Conservation (phyloP, 768 basidiomycete species). For the Rhizopogon vesiculosus region DNA sequence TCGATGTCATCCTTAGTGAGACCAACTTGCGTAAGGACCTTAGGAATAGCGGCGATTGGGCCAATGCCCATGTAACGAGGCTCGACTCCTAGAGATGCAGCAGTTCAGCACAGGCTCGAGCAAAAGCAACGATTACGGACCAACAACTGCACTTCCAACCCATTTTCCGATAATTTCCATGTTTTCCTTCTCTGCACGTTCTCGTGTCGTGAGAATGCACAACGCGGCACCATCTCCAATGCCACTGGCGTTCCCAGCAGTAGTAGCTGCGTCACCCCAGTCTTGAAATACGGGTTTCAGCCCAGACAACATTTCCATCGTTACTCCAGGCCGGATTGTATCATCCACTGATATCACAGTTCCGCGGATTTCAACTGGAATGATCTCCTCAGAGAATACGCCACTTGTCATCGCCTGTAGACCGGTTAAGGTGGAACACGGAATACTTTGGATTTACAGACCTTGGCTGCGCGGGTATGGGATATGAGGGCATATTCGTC, state of each 20-base stretch:
- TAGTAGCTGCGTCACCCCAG: slow-evolving; percentile 68
- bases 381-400: slow-evolving; percentile 82
- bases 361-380: slow-evolving; percentile 78
- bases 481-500: slow-evolving; percentile 89
- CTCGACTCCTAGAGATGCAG: slow-evolving; percentile 52
- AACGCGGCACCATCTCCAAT: slow-evolving; percentile 92
- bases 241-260: slow-evolving; percentile 84
- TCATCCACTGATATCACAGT: slow-evolving; percentile 69
- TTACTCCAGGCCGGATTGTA: slow-evolving; percentile 83
- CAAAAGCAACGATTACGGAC: slow-evolving; percentile 31
- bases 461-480: slow-evolving; percentile 73
- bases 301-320: slow-evolving; percentile 65
- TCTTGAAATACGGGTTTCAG: slow-evolving; percentile 87
- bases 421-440: neutral
- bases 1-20: slow-evolving; percentile 71
- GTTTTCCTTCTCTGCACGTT: slow-evolving; percentile 69
- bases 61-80: slow-evolving; percentile 77
- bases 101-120: slow-evolving; percentile 2
- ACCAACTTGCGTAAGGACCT: slow-evolving; percentile 55
- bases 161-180: slow-evolving; percentile 82
- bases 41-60: slow-evolving; percentile 69
- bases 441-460: slow-evolving; percentile 16
- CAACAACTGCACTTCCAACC: slow-evolving; percentile 72
- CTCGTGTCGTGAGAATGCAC: slow-evolving; percentile 77
- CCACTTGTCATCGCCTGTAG: slow-evolving; percentile 60